Conservation (phyloP, 192 early-diverging fungal genomes). For the Podila epigama region DNA sequence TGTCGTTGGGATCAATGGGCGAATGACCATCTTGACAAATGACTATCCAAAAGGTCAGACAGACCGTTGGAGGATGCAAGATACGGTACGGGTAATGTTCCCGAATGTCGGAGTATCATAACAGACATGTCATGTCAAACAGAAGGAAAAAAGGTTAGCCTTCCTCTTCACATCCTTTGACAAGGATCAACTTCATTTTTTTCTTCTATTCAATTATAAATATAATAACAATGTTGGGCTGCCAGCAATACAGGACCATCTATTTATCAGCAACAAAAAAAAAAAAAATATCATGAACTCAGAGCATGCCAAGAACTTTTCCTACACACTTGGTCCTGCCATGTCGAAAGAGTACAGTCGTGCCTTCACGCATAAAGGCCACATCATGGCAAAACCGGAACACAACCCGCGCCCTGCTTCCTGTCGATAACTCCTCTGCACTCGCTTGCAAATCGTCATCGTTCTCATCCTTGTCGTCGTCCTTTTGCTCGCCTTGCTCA, state of each 20-base stretch:
- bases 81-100: not conserved
- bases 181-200: not conserved
- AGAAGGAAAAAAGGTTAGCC: not conserved
- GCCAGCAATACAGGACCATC: too few species aligned
- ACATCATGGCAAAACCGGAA: slow-evolving; percentile 70
- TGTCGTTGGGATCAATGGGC: too few species aligned
- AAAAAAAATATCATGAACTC: not conserved
- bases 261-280: too few species aligned
- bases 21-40: too few species aligned
- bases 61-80: too few species aligned
- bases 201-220: too few species aligned
- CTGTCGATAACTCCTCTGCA: slow-evolving; percentile 44
- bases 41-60: too few species aligned
- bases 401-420: slow-evolving; percentile 56
- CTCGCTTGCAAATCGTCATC: not conserved
- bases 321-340: slow-evolving; percentile 76
- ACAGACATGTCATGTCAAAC: not conserved
- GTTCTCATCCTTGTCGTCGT: slow-evolving; percentile 2
- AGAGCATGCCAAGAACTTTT: slow-evolving; percentile 57
- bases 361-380: slow-evolving; percentile 63
- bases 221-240: too few species aligned
- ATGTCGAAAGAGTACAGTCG: slow-evolving; percentile 67
- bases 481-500: not conserved
- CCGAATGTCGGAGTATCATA: not conserved
- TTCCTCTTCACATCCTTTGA: not conserved